Conservation (phyloP, 805 yeast species). For the Wickerhamomyces chaumierensis region DNA sequence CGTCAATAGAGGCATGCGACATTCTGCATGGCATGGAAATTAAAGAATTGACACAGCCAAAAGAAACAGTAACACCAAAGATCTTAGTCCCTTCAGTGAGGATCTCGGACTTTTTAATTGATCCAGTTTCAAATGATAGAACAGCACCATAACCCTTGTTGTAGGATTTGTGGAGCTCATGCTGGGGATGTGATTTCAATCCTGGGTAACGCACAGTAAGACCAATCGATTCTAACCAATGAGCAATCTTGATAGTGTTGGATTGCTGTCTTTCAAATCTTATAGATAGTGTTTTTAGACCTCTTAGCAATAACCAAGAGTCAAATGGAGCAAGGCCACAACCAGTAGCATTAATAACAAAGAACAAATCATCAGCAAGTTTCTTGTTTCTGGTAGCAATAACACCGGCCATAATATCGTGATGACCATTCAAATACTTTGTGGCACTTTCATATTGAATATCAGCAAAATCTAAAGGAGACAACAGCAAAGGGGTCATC, state of each 20-base stretch:
- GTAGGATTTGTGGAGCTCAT: conserved; percentile 65
- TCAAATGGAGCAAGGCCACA: conserved; percentile 90
- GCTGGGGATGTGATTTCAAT: conserved; percentile 67
- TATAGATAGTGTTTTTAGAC: conserved; percentile 78
- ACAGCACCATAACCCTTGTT: conserved; percentile 87
- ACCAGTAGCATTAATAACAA: conserved; percentile 81
- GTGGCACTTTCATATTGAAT: conserved; percentile 92
- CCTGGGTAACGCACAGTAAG: conserved; percentile 78
- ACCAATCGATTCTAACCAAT: conserved; percentile 55
- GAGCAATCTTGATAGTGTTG: conserved; percentile 67
- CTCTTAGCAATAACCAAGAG: conserved; percentile 80
- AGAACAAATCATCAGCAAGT: conserved; percentile 60
- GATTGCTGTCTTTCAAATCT: conserved; percentile 82
- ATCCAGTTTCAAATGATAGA: conserved; percentile 79
- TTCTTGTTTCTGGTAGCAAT: conserved; percentile 56
- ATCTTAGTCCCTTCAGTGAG: conserved; percentile 68
- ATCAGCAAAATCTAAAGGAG: conserved; percentile 78
- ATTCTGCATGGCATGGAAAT: conserved; percentile 90
- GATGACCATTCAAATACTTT: conserved; percentile 88
- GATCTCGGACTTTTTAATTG: conserved; percentile 48
- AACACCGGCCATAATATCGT: conserved; percentile 94
- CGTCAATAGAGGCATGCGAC: conserved; percentile 96
- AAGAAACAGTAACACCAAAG: conserved; percentile 84
- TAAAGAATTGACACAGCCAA: conserved; percentile 88
- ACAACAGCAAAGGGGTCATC: conserved; percentile 86